A percentile compares a stretch with the other conserved stretches of the same genome.
Conservation (phyloP, 2,329 filamentous ascomycete genomes). For the Nannizziopsis arthrosporioides region DNA sequence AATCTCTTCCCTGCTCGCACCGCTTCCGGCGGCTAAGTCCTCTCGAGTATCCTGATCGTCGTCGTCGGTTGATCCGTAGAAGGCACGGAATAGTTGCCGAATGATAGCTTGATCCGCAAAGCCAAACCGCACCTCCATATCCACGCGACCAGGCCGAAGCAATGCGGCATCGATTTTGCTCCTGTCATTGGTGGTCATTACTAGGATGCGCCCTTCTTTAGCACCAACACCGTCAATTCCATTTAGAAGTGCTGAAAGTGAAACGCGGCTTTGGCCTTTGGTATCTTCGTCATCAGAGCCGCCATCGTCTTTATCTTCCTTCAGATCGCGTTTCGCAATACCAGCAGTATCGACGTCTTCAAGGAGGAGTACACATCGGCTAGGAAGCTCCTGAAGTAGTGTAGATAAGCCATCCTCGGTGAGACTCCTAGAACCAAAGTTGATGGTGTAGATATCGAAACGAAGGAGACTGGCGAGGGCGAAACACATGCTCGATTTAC, state of each 20-base stretch:
- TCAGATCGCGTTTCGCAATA: slow-evolving; percentile 44
- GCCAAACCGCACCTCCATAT: slow-evolving; percentile 39
- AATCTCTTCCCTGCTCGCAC: slow-evolving; percentile 15
- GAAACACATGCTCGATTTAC: slow-evolving; percentile 62
- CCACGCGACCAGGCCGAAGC: slow-evolving; percentile 55
- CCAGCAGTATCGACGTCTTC: slow-evolving; percentile 68
- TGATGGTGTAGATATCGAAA: slow-evolving; percentile 61
- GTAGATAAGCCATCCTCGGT: slow-evolving; percentile 54
- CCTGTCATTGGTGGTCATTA: slow-evolving; percentile 61
- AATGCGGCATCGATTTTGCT: slow-evolving; percentile 55
- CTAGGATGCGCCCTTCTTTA: slow-evolving; percentile 56
- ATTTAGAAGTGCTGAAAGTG: slow-evolving; percentile 56
- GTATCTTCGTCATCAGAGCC: slow-evolving; percentile 3
- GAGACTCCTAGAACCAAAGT: slow-evolving; percentile 49
- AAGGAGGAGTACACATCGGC: slow-evolving; percentile 59
- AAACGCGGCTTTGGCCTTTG: slow-evolving; percentile 33
- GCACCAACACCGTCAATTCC: slow-evolving; percentile 59
- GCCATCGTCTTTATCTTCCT: slow-evolving; percentile 11
- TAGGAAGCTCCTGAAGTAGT: slow-evolving; percentile 56
- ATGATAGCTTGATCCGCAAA: slow-evolving; percentile 49
- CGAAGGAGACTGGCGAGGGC: slow-evolving; percentile 59
- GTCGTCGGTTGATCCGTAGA: slow-evolving; percentile 10
- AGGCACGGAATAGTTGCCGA: slow-evolving; percentile 39
- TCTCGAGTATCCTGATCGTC: slow-evolving; percentile 14
- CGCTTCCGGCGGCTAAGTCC: not conserved